Base-by-base conservation (phyloP, 164 flowering plant species). In the Platanus orientalis region DNA sequence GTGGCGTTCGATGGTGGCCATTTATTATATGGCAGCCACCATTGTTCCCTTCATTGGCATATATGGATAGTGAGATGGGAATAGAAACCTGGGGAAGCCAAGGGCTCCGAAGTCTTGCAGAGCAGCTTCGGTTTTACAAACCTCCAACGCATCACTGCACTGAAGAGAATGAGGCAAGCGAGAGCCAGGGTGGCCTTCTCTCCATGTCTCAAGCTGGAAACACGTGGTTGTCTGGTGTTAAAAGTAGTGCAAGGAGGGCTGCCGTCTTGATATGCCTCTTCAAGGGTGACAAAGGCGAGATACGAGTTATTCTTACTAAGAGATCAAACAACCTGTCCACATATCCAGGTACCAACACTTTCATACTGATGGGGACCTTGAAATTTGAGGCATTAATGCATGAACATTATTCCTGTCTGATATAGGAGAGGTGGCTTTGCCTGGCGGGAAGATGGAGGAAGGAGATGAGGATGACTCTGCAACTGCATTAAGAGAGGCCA, bases 391-490 rank as follows among this genome's bases (percentile, higher is more conserved):
- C n/a, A n/a, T n/a, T n/a, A n/a, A n/a, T n/a, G n/a, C n/a, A n/a
- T n/a, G n/a, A 60, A 30, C 30, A 17, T 24, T 28, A 19, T 17
- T 7, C 24, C 21, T 26, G 20, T 45, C 16, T 47, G 6, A 36
- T 27, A 59, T 51, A 79, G 83, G 80, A 12, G 80, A 79, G 4
- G 83, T 79, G 17, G 78, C 83, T 42, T 62, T 79, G 62, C 83
- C 83, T 0, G 83, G 78, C 19, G 83, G 83, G 27, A 79, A 76
- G 66, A 70, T 53, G 73, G 83, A 76, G 23, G 75, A 69, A 65
- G 73, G 70, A 9, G 83, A 79, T 58, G 64, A 11, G 7, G 78
- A 79, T 62, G 83, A 76, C 47, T 23, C 71, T 24, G 83, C 76
- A 19, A 76, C 80, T 4, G 80, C 83, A 30, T 47, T 76, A 25